Conservation (phyloP, 352 stramenopile genomes). For the Globisporangium uncinulatum region DNA sequence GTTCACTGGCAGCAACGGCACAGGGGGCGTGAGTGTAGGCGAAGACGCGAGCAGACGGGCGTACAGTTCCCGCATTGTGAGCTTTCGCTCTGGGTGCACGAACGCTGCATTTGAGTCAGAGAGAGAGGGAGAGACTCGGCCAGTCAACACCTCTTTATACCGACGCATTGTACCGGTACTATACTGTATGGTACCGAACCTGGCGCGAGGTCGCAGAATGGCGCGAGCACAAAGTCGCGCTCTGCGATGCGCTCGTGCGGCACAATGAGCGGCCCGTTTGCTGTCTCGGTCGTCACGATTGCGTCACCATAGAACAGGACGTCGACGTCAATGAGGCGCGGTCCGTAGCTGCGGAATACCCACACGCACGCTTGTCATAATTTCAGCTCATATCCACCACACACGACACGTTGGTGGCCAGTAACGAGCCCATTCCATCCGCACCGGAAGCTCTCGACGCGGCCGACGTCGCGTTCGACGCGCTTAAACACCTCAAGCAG, state of each 20-base stretch:
- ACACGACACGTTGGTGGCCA: background rate
- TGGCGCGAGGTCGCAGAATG: constrained; percentile 91
- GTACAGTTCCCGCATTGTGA: constrained; percentile 73
- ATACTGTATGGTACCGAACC: constrained; percentile 9
- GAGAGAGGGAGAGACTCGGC: no score
- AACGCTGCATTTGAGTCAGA: constrained; percentile 28
- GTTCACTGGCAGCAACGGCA: constrained; percentile 44
- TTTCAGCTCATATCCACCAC: background rate
- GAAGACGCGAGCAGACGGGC: constrained; percentile 20
- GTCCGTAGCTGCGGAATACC: constrained; percentile 72
- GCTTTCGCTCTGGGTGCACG: constrained; percentile 69
- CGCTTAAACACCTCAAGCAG: constrained; percentile 85
- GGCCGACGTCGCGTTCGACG: constrained; percentile 87
- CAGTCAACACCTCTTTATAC: no score
- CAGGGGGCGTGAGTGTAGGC: constrained; percentile 28
- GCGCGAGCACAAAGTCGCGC: constrained; percentile 96
- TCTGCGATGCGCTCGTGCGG: constrained; percentile 93
- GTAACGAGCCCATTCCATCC: constrained; percentile 1
- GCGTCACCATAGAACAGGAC: constrained; percentile 91
- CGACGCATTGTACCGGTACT: no score
- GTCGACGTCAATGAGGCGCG: constrained; percentile 94
- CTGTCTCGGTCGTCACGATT: constrained; percentile 58
- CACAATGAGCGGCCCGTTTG: constrained; percentile 81
- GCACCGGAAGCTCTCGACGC: constrained; percentile 56
- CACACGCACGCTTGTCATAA: background rate